Base-by-base conservation (phyloP, 2,329 filamentous ascomycete genomes). In the Paracamarosporium sp. region DNA sequence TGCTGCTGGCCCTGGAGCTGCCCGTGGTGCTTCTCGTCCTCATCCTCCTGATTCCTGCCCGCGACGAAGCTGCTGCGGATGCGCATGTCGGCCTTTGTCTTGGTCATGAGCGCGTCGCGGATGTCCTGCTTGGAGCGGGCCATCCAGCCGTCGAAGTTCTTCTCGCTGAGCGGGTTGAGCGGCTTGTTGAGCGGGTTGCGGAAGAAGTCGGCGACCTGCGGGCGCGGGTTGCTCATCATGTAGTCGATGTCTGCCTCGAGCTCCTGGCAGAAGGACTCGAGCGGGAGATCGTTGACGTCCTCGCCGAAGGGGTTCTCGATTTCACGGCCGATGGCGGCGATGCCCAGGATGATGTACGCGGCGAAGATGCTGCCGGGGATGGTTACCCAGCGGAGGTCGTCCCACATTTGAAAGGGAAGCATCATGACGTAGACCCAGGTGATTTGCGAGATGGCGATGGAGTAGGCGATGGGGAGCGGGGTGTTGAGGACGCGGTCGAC, bases 231-330 rank as follows among this genome's bases (percentile, higher is more conserved):
- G 53, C 86, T 83, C 22, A 88, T 87, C 64, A 94, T 87, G 56
- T 90, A 86, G 70, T 94, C 90, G 65, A 95, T 81, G 66, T 96
- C 92, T 30, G 83, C 76, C 22, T 89, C 86, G 40, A 95, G 83
- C 69, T 93, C 89, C 35, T 88, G 83, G 78, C 91, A 95, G 81
- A 88, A 96, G 13, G 83, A 79, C 70, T 94, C 91, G 5, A 76
- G 72, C 12, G 72, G 72, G 13, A 76, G 79, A 74, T 95, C 91
- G 72, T 95, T 95, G 67, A 93, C 91, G 65, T 95, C 91, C 63
- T 88, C 83, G 57, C 91, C 91, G 74, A 95, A 95, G 15, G 91
- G 91, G 72, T 95, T 92, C 76, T 95, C 91, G 63, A 95, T 90
- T 78, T 95, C 91, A 65, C 86, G 86, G 38, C 91, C 91, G 67